Evolutionary conservation across 1,139 yeast species (phyloP), one percentile per base, ranked within the genome.

Genomic region (Citeromyces siamensis): DNA sequence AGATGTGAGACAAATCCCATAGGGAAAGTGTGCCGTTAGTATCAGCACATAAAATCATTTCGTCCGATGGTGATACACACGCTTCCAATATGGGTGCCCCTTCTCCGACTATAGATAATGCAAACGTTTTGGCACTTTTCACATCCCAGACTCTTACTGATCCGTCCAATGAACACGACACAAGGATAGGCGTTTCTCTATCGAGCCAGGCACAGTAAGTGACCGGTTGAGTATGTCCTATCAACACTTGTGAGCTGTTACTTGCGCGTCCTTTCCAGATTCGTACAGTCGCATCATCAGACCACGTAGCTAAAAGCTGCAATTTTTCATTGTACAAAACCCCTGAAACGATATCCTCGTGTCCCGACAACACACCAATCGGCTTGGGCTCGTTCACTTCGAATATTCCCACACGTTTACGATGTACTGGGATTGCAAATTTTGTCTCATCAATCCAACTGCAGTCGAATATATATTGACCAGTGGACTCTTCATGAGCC

Each of bases 381-480:
- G 83, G 75, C 29, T 55, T 55, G 28, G 59, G 57, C 19, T 69
- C 73, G 8, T 64, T 63, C 5, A 80, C 59, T 34, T 73, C 68
- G 55, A 70, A 75, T 1, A 85, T 72, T 22, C 71, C 58, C n/a
- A 84, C 68, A 3, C 72, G 49, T 32, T 75, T 68, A 35, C 66
- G 66, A 5, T 63, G 54, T 0, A 82, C 79, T 1, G 94, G 73
- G 10, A 81, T 59, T 2, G 88, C 85, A 53, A 83, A 82, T 44
- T 76, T 80, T 41, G 62, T 59, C 29, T 71, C 72, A 46, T 75
- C 81, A 16, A 85, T 62, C 95, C 95, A 86, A 44, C 77, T 73
- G 3, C 74, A 65, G 47, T 72, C 79, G 2, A 70, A 59, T 3
- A 78, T 77, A 12, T 59, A 39, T 10, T 23, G 26, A 9, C 39